phyloP scores from a whole-genome alignment of 768 basidiomycete genomes.

The Coprinopsis marcescibilis region DNA sequence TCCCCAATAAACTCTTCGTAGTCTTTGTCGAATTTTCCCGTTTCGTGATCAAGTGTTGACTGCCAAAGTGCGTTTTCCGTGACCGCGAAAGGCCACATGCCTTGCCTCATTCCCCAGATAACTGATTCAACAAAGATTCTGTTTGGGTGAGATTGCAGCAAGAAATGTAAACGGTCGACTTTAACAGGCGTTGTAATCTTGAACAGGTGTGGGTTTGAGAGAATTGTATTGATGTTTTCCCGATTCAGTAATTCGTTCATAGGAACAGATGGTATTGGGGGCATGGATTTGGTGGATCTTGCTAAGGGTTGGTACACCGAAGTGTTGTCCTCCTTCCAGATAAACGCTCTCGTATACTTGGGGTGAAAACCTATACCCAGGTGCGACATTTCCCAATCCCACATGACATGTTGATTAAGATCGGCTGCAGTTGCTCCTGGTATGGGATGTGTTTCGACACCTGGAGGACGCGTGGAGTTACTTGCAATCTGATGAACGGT shows the following conservation, averaged over 20 bases:
- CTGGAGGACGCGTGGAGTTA: too few relatives aligned
- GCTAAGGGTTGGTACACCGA: too few relatives aligned
- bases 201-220: slow-evolving; percentile 14
- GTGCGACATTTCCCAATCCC: too few relatives aligned
- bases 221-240: background rate
- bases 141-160: slow-evolving; percentile 23
- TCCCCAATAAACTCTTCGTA: slow-evolving; percentile 1
- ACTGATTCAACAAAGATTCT: slow-evolving; percentile 22
- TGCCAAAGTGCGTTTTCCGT: slow-evolving; percentile 9
- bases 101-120: slow-evolving; percentile 16
- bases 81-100: slow-evolving; percentile 28
- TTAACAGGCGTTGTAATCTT: slow-evolving; percentile 20
- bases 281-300: background rate
- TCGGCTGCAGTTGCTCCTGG: too few relatives aligned
- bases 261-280: background rate
- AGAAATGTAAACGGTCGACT: slow-evolving; percentile 14
- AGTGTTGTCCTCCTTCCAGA: too few relatives aligned
- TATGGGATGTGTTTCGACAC: too few relatives aligned
- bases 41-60: slow-evolving; percentile 12
- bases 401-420: too few relatives aligned
- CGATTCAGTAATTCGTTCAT: background rate
- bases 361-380: too few relatives aligned
- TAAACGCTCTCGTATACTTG: too few relatives aligned
- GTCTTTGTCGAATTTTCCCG: background rate
- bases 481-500: too few relatives aligned